Evolutionary conservation across 2,329 filamentous ascomycete species (phyloP), one percentile per base, ranked within the genome.

Genomic region (Penicillium polonicum): DNA sequence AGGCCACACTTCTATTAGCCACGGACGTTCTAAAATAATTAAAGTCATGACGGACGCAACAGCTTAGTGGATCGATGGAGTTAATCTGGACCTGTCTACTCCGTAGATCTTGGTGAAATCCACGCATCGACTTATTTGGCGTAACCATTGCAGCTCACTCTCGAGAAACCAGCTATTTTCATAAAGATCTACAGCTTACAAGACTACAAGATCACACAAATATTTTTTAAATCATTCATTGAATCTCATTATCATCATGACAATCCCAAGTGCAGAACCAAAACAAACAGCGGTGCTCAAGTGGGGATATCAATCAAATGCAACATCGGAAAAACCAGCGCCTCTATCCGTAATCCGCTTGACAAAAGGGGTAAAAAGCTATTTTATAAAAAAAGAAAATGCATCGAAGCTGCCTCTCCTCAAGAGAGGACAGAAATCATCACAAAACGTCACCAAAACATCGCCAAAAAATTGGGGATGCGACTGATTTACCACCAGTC

Each of bases 401-500:
- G 58, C 63, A 62, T 63, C 55, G 59, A 65, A 55, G 48, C 50
- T 27, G 44, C 42, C 41, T 33, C 48, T 52, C 48, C 43, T 58
- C 43, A 55, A 56, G 49, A 62, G 51, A 55, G 35, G 41, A 56
- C 51, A 39, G 50, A 52, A 57, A 51, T 66, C 64, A 64, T 61
- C 53, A 60, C 35, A 52, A 41, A 36, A 59, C 50, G 36, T 31
- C 49, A 36, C 49, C 49, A 39, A 44, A 10, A n/a, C 10, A 31
- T 31, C 31, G 13, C 31, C 31, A 31, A 31, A 31, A 15, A 50
- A 15, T 19, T 43, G 29, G 41, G 48, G 43, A 8, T 27, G 41
- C 19, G 48, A 61, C 48, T 60, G 46, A 64, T 70, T 65, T 69
- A 81, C 80, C 83, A 97, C 93, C 92, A 97, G 78, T 97, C 93